Conservation (phyloP, 2,329 filamentous ascomycete genomes). For the Trichoderma sp. region DNA sequence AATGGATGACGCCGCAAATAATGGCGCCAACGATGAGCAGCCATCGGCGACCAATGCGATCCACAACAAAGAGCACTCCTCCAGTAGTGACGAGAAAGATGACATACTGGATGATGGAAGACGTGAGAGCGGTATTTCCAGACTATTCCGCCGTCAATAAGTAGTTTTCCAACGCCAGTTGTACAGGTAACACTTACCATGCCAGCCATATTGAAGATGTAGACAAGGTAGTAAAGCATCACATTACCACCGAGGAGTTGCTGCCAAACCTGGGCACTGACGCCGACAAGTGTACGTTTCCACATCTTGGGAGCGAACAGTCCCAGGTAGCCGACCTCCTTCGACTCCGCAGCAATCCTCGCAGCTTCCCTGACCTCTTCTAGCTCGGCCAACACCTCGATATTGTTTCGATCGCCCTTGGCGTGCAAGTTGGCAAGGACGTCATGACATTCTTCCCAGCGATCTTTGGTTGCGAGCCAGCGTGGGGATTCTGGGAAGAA, state of each 20-base stretch:
- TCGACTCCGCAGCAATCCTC: constrained; percentile 43
- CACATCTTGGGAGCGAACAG: constrained; percentile 53
- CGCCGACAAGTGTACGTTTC: constrained; percentile 54
- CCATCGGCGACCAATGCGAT: constrained; percentile 9
- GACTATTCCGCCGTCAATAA: not conserved
- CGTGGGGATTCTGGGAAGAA: constrained; percentile 6
- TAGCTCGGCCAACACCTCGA: not conserved
- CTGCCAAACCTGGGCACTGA: constrained; percentile 57
- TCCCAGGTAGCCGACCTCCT: constrained; percentile 45
- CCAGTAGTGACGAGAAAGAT: constrained; percentile 9
- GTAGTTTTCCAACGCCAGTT: too few species aligned
- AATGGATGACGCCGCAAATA: constrained; percentile 1
- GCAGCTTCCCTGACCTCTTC: constrained; percentile 40
- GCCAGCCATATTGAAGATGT: constrained; percentile 63
- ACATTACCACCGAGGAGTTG: constrained; percentile 58
- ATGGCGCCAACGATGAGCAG: constrained; percentile 4
- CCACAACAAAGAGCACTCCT: constrained; percentile 46
- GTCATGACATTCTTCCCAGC: constrained; percentile 7
- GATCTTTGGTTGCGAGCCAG: constrained; percentile 3
- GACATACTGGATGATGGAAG: constrained; percentile 13
- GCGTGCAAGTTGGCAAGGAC: constrained; percentile 1
- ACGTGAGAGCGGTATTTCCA: constrained; percentile 1
- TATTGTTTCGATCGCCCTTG: not conserved
- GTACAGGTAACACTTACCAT: constrained; percentile 38
- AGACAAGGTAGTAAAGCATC: constrained; percentile 63